Evolutionary conservation across 345 rosid species (phyloP), one percentile per base, ranked within the genome.

Genomic region (Linum usitatissimum): DNA sequence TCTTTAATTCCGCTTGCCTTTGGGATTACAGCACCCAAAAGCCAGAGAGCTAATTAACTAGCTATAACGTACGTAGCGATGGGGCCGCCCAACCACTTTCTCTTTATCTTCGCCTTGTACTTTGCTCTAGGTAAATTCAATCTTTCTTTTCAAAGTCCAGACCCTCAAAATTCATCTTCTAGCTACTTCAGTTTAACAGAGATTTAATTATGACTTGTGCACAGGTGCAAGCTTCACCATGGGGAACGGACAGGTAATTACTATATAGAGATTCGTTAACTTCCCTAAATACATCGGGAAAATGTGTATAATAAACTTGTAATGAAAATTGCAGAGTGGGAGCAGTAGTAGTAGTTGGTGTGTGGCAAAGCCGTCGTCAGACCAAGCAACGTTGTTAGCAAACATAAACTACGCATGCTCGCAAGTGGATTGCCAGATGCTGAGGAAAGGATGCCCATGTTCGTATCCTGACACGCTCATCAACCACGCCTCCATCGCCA

Each of bases 301-400:
- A n/a, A 23, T 23, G 28, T 23, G 28, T 23, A 23, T 23, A 23
- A 23, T 23, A 23, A 23, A 23, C 28, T 23, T 23, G 28, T 2
- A 49, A 63, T 53, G 34, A 9, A n/a, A 38, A 0, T 8, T 19
- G 57, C 38, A 30, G 38, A n/a, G 54, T 21, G 13, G 4, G 19
- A 13, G 31, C 13, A 55, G 69, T 77, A 76, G 69, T 77, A 76
- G 82, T 80, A 77, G 73, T 4, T 81, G 87, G 95, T 87, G 95
- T 71, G 79, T 84, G 62, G 88, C 94, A 0, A 87, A 87, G 75
- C 88, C 88, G 57, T 84, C 94, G 23, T 76, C 88, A 3, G 85
- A 84, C 61, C 70, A 71, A 56, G 76, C 77, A 30, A 38, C 81
- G 17, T 86, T 84, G 20, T 3, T 71, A 21, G 82, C 69, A 38